phyloP scores from a whole-genome alignment of 2,329 filamentous ascomycete genomes.

The Colletotrichum filicis region DNA sequence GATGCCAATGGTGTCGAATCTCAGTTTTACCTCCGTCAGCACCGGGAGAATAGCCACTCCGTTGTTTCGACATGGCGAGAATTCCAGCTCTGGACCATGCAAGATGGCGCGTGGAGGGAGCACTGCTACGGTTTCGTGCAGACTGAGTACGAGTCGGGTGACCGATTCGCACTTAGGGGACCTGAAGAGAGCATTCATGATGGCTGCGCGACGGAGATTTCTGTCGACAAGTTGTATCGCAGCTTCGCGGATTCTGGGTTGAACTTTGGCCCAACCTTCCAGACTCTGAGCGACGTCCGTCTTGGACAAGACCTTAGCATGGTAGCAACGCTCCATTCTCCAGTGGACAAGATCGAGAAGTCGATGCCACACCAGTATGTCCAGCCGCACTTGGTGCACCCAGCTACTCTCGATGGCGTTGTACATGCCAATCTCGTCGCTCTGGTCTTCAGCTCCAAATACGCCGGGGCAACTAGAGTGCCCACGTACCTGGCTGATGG shows the following conservation, averaged over 20 bases:
- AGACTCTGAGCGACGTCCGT: conserved; percentile 29
- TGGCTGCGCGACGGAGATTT: neutral
- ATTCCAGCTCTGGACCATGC: conserved; percentile 39
- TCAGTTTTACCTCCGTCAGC: conserved; percentile 34
- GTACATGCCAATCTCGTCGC: conserved; percentile 42
- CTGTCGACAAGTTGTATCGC: conserved; percentile 33
- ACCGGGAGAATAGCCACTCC: conserved; percentile 35
- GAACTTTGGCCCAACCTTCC: conserved; percentile 37
- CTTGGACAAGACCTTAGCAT: conserved; percentile 16
- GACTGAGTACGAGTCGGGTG: conserved; percentile 24
- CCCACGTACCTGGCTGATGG: conserved; percentile 17
- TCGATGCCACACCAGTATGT: conserved; percentile 39
- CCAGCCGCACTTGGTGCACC: conserved; percentile 47
- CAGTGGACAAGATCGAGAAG: conserved; percentile 6
- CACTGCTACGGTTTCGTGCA: conserved; percentile 42
- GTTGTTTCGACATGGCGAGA: conserved; percentile 36
- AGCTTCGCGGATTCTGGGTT: conserved; percentile 32
- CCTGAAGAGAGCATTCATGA: neutral
- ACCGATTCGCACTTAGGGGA: neutral
- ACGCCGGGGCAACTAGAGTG: conserved; percentile 15
- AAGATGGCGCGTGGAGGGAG: conserved; percentile 39
- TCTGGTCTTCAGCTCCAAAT: conserved; percentile 1
- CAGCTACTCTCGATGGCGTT: conserved; percentile 46
- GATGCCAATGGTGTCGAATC: conserved; percentile 34
- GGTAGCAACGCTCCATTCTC: conserved; percentile 19